Conservation (phyloP, 805 yeast genomes). For the Barnettozyma botsteinii region DNA sequence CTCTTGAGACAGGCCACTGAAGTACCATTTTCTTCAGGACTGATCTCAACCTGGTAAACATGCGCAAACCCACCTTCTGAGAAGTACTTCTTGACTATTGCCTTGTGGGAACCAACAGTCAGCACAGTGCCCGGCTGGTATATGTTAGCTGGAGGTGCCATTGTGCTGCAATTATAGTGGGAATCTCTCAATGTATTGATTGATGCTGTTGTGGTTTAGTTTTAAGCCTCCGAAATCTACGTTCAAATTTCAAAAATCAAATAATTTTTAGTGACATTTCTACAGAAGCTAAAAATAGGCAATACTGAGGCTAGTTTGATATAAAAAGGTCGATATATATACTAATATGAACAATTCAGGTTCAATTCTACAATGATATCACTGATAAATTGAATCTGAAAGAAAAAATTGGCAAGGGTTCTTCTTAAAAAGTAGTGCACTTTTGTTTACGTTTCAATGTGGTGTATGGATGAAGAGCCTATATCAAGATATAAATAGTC, state of each 20-base stretch:
- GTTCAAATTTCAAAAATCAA: background rate
- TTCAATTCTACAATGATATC: too few species aligned
- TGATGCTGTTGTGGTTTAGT: background rate
- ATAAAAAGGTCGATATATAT: too few species aligned
- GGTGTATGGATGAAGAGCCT: too few species aligned
- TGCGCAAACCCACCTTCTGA: conserved; percentile 96
- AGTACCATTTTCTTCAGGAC: conserved; percentile 51
- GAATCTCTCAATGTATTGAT: too few species aligned
- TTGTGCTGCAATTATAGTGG: background rate
- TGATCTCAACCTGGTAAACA: conserved; percentile 74
- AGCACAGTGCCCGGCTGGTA: conserved; percentile 72
- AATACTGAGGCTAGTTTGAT: too few species aligned
- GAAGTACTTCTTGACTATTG: conserved; percentile 61
- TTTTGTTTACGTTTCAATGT: too few species aligned
- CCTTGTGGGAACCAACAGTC: conserved; percentile 79
- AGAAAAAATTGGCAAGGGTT: too few species aligned
- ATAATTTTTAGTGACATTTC: background rate
- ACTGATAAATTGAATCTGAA: too few species aligned
- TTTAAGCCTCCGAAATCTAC: background rate
- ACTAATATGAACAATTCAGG: too few species aligned
- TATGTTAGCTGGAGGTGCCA: conserved; percentile 52
- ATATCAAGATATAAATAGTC: too few species aligned
- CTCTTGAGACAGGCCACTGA: conserved; percentile 79
- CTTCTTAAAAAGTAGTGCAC: too few species aligned
- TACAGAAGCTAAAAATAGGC: background rate